Base-by-base conservation (phyloP, 352 stramenopile species). In the Poterioochromonas sp. region DNA sequence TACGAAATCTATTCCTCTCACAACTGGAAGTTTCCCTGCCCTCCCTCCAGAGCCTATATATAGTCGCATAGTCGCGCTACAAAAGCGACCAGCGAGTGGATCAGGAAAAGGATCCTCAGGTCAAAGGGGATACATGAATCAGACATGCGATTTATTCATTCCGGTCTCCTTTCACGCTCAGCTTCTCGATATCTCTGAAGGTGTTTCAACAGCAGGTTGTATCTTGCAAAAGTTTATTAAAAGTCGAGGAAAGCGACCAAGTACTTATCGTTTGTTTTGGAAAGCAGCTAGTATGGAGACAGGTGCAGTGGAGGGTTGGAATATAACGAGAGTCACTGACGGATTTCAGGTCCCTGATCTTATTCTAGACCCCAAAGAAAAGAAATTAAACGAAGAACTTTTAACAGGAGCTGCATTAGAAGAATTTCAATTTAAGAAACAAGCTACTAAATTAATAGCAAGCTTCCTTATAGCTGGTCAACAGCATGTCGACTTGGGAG, bases 211-310 rank as follows among this genome's bases (percentile, higher is more conserved):
- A 53, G 12, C 8, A 32, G 8, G 8, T 62, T 69, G 2, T 69
- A 8, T 69, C 32, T 43, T 69, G 12, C 60, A 69, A 43, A 69
- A 69, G 35, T 69, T 69, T 41, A 69, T 69, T 43, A 69, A 69
- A 43, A n/a, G 3, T 44, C n/a, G 60, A 29, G 60, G 60, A 18
- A 69, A n/a, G 41, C n/a, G 32, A 41, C 60, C 60, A 32, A 43
- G 8, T 69, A 43, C 41, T 43, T 44, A 69, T 43, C 60, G 60
- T 43, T 8, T 69, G 26, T 40, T 69, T 69, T 69, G 60, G 60
- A 69, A 69, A 26, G 26, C 1, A 26, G 53, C 8, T n/a, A 64
- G 44, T 20, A 32, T 8, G 5, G 51, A 34, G 2, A 32, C 26
- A 8, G 51, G 51, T 8, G 29, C 29, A 32, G 51, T 32, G 2